phyloP scores from a whole-genome alignment of 2,329 filamentous ascomycete genomes.

The Diplocarpon mali region DNA sequence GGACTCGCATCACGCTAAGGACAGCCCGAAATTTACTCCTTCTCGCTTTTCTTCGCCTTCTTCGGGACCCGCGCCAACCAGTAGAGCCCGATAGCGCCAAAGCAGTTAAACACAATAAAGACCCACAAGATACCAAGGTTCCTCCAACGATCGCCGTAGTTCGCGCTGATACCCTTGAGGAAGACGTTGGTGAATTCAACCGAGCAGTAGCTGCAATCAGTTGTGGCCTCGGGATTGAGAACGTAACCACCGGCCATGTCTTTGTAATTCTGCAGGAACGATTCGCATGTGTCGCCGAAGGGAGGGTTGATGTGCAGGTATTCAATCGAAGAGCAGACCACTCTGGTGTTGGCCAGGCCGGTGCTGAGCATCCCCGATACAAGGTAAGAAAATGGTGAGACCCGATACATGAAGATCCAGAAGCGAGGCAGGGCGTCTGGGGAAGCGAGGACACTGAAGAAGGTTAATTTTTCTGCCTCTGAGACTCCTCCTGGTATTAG shows the following conservation, averaged over 20 bases:
- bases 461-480: too few species aligned
- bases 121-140: constrained; percentile 54
- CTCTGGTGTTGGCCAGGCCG: constrained; percentile 55
- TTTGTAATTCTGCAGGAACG: constrained; percentile 47
- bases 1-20: too few species aligned
- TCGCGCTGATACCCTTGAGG: constrained; percentile 36
- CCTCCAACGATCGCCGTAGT: constrained; percentile 51
- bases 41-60: constrained; percentile 14
- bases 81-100: constrained; percentile 41
- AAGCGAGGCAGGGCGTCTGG: constrained; percentile 56
- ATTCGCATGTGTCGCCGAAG: constrained; percentile 42
- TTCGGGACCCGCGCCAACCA: constrained; percentile 38
- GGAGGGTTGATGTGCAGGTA: constrained; percentile 55
- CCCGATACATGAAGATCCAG: constrained; percentile 79
- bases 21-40: constrained; percentile 11
- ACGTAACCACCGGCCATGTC: constrained; percentile 41
- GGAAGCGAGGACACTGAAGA: constrained; percentile 58
- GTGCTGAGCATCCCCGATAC: constrained; percentile 61
- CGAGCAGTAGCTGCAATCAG: constrained; percentile 44
- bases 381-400: constrained; percentile 76
- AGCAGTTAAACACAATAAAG: constrained; percentile 44
- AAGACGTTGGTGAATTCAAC: constrained; percentile 44
- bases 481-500: too few species aligned
- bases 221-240: constrained; percentile 35
- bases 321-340: constrained; percentile 61